Evolutionary conservation across 2,329 filamentous ascomycete genomes (phyloP).

Genomic region (Phyllosticta citribraziliensis): DNA sequence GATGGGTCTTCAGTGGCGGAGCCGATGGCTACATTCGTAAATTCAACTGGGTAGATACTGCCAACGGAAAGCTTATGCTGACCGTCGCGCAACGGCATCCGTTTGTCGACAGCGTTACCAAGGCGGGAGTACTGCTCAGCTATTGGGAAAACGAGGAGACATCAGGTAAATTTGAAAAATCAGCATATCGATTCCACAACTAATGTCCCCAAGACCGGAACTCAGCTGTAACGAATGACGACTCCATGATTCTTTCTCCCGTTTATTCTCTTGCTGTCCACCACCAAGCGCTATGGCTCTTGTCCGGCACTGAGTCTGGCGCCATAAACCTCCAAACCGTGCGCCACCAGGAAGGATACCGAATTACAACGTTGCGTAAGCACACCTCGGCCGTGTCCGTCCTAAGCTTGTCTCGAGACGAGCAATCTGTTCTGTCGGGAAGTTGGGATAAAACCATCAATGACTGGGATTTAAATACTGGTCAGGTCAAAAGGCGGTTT

Average conservation of each 20-base stretch:
- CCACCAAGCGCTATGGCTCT: conserved; percentile 78
- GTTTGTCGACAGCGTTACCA: conserved; percentile 94
- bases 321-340: conserved; percentile 90
- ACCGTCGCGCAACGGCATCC: conserved; percentile 94
- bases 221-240: conserved; percentile 35
- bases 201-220: conserved; percentile 15
- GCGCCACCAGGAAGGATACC: conserved; percentile 86
- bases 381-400: conserved; percentile 92
- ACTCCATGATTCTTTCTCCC: conserved; percentile 59
- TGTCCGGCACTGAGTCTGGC: conserved; percentile 83
- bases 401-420: conserved; percentile 70
- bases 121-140: conserved; percentile 85
- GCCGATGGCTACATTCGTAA: conserved; percentile 94
- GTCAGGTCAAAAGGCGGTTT: conserved; percentile 65
- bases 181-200: not conserved
- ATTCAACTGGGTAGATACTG: conserved; percentile 89
- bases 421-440: conserved; percentile 78
- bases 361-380: conserved; percentile 68
- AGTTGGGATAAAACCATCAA: conserved; percentile 94
- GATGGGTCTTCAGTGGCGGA: conserved; percentile 90
- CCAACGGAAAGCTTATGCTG: conserved; percentile 85
- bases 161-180: conserved; percentile 23
- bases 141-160: conserved; percentile 98
- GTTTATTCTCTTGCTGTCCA: conserved; percentile 93
- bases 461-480: conserved; percentile 92